These are phyloP conservation scores for Annulohypoxylon moriforme DNA, from an alignment of 495 filamentous ascomycete species.

Conservation along the genomic window DNA sequence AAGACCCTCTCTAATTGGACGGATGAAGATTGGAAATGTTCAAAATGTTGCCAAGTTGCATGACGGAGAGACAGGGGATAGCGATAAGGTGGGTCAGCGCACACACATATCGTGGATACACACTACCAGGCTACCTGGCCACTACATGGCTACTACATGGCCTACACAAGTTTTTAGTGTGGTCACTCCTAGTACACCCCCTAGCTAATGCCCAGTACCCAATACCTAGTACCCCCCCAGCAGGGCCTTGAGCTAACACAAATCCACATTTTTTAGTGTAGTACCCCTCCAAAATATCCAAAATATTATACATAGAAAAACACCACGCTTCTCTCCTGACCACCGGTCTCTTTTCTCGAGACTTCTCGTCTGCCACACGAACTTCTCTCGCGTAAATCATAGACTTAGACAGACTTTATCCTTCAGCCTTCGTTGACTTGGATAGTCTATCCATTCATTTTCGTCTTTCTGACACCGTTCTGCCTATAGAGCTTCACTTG, in stretches of 20 bases:
- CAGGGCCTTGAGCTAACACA: slow-evolving; percentile 9
- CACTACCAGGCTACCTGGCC: neutral
- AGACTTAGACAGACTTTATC: slow-evolving; percentile 44
- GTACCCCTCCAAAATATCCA: slow-evolving; percentile 47
- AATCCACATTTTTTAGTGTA: slow-evolving; percentile 42
- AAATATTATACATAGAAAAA: slow-evolving; percentile 45
- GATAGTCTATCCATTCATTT: slow-evolving; percentile 45
- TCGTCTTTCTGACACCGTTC: slow-evolving; percentile 19
- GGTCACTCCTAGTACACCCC: neutral
- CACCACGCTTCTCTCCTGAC: slow-evolving; percentile 36
- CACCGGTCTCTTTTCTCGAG: slow-evolving; percentile 14
- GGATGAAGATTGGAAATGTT: slow-evolving; percentile 33
- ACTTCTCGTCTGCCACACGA: slow-evolving; percentile 34
- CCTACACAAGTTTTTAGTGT: slow-evolving; percentile 29
- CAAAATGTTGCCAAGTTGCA: slow-evolving; percentile 44
- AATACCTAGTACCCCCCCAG: neutral
- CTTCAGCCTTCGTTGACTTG: slow-evolving; percentile 41
- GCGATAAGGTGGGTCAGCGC: slow-evolving; percentile 35
- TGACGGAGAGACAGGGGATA: slow-evolving; percentile 40
- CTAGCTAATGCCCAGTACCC: slow-evolving; percentile 16
- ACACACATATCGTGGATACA: no score
- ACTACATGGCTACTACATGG: slow-evolving; percentile 1
- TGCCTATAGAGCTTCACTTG: slow-evolving; percentile 16
- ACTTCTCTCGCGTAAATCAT: slow-evolving; percentile 27
- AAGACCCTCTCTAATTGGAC: slow-evolving; percentile 33